Base-by-base conservation (phyloP, 192 early-diverging fungal genomes). In the Entomortierella lignicola region DNA sequence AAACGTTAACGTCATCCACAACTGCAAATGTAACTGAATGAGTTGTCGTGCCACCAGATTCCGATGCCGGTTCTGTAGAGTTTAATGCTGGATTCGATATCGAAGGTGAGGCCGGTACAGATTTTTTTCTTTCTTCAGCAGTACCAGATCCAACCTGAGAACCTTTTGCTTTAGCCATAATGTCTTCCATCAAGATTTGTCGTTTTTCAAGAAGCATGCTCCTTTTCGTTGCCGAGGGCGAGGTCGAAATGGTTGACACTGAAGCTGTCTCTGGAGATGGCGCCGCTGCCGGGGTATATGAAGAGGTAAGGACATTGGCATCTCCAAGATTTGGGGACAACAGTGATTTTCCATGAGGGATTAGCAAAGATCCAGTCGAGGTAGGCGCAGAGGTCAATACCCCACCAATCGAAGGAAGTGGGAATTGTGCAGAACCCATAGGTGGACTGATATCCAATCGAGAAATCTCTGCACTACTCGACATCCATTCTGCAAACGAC, bases 401-500 rank as follows among this genome's bases (percentile, higher is more conserved):
- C 7, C 52, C 64, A 30, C 30, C 58, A 58, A 77, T 5, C 15
- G 27, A 67, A 20, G 64, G 53, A 18, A 54, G 25, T 8, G 65
- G 50, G 29, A 57, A 54, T 13, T 44, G 39, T 26, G 59, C 66
- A 11, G 41, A 0, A 4, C 12, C n/a, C 17, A 37, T 17, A 21
- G 75, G 75, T 2, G 75, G 60, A 59, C 61, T 69, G 32, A 79
- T 70, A 20, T 79, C 75, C 2, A 79, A 68, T 30, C 75, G 54
- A 2, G 75, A 79, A 17, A 79, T 79, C 42, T 79, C 75, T 65
- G 67, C 75, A 29, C 75, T 79, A 31, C 75, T 79, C 1, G 75
- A 79, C 75, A 79, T 79, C 75, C 75, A 79, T 21, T 79, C 75
- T 29, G 75, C 75, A 70, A 79, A 79, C 4, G 75, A 79, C 54